Conservation (phyloP, 768 basidiomycete species). For the Russula foetens region DNA sequence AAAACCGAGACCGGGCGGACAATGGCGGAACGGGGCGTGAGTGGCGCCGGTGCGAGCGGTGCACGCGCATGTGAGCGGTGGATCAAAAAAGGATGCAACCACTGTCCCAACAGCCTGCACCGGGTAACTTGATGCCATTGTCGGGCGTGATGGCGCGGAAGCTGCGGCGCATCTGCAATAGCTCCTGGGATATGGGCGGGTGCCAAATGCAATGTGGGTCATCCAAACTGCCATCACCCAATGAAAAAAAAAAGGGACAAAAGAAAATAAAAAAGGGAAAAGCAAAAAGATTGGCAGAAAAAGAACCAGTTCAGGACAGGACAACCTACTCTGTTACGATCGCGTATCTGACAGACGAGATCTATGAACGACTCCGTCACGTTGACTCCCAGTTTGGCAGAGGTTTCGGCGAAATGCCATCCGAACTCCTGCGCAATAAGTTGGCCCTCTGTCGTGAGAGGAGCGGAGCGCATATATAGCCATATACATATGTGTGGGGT, state of each 20-base stretch:
- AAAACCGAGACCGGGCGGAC: background rate
- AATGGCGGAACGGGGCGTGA: background rate
- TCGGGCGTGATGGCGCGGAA: background rate
- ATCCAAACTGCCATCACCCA: background rate
- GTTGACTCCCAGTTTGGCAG: constrained; percentile 91
- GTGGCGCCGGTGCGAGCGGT: background rate
- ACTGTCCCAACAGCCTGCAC: constrained; percentile 13
- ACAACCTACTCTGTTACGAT: constrained; percentile 77
- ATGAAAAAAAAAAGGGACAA: too few relatives aligned
- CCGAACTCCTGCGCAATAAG: constrained; percentile 90
- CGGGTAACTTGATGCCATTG: background rate
- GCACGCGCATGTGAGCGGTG: background rate
- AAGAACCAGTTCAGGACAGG: background rate
- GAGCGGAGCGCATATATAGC: background rate
- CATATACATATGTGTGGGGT: too few relatives aligned
- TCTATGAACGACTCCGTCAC: constrained; percentile 92
- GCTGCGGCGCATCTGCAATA: constrained; percentile 3
- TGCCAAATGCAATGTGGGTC: background rate
- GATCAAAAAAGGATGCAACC: constrained; percentile 6
- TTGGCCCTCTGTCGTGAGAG: constrained; percentile 66
- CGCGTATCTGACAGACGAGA: constrained; percentile 87
- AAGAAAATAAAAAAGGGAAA: too few relatives aligned
- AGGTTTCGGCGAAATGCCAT: constrained; percentile 92
- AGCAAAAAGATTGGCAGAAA: too few relatives aligned
- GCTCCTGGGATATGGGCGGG: background rate